These are phyloP conservation scores for Sungouiella blattae DNA, from an alignment of 805 yeast genomes.

Conservation along the genomic window DNA sequence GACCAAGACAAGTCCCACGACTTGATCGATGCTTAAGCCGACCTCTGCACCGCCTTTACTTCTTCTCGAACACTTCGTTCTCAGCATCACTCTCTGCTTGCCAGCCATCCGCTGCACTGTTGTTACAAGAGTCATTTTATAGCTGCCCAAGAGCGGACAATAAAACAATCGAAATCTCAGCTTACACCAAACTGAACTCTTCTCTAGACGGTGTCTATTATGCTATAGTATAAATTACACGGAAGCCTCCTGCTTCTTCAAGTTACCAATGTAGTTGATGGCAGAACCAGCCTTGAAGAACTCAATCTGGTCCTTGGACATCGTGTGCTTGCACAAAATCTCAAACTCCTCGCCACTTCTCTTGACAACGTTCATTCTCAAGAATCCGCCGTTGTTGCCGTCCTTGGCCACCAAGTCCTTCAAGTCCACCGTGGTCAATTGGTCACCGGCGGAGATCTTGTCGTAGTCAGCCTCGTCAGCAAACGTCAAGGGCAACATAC, in stretches of 20 bases:
- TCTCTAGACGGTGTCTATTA: no score
- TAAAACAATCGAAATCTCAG: no score
- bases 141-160: no score
- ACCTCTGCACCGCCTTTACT: no score
- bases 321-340: constrained; percentile 84
- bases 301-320: constrained; percentile 94
- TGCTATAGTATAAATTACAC: no score
- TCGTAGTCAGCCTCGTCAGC: constrained; percentile 90
- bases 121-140: no score
- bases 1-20: constrained; percentile 39
- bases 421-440: constrained; percentile 29
- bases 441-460: constrained; percentile 68
- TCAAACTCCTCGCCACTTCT: constrained; percentile 64
- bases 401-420: constrained; percentile 58
- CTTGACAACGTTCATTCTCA: constrained; percentile 71
- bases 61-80: not conserved
- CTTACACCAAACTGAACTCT: no score
- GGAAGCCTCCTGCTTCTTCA: constrained; percentile 22
- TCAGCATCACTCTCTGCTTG: constrained; percentile 2
- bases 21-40: constrained; percentile 38
- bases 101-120: no score
- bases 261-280: constrained; percentile 80
- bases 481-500: constrained; percentile 92
- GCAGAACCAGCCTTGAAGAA: constrained; percentile 98
- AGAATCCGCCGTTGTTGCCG: constrained; percentile 84